Evolutionary conservation across 768 basidiomycete species (phyloP).

Genomic region (Trametes sanguinea): DNA sequence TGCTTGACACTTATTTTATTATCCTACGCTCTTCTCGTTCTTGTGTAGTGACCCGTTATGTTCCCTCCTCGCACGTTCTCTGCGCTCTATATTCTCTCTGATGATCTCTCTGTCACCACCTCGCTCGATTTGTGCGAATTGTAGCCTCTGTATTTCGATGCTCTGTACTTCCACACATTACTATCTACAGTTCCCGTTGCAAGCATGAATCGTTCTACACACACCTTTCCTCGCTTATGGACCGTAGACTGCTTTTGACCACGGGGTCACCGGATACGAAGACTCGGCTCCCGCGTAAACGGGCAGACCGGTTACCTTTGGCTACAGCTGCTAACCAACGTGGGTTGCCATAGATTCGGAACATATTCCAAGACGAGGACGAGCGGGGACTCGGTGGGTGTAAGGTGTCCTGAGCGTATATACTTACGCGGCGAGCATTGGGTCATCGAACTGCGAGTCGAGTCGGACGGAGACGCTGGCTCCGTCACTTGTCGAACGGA

Average conservation of each 20-base stretch:
- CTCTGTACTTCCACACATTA: conserved; percentile 18
- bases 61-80: background rate
- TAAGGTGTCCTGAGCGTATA: too few species aligned
- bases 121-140: conserved; percentile 14
- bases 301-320: too few species aligned
- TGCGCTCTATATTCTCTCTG: background rate
- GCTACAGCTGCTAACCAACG: too few species aligned
- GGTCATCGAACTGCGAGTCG: too few species aligned
- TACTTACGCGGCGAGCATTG: too few species aligned
- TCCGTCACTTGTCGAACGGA: conserved; percentile 4
- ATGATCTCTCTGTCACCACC: background rate
- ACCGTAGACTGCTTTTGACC: background rate
- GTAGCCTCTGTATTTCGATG: conserved; percentile 22
- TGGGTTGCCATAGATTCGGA: too few species aligned
- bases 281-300: too few species aligned
- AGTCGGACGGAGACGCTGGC: conserved; percentile 8
- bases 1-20: conserved; percentile 27
- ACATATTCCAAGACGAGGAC: too few species aligned
- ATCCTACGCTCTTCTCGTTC: conserved; percentile 23
- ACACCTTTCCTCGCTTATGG: background rate
- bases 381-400: too few species aligned
- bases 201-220: background rate
- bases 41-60: conserved; percentile 11
- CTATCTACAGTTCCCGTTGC: conserved; percentile 7
- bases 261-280: background rate